These are phyloP conservation scores for Saccharomyces hybrid DNA, from an alignment of 1,139 yeast species.

Conservation along the genomic window DNA sequence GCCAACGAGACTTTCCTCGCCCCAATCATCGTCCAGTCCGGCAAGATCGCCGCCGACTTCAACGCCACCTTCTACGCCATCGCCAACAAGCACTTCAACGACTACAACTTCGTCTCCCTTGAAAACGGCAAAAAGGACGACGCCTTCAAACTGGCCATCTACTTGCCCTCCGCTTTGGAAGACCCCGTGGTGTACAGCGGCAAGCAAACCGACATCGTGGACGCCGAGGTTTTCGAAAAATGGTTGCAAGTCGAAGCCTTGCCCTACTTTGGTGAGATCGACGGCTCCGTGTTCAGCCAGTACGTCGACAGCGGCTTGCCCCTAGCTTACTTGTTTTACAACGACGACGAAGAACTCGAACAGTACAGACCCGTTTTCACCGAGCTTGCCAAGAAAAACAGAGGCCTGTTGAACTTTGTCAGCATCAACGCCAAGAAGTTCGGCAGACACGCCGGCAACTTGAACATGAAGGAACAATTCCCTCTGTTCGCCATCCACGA, in stretches of 20 bases:
- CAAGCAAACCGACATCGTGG: slow-evolving; percentile 26
- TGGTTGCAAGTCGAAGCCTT: slow-evolving; percentile 66
- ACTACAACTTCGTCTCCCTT: slow-evolving; percentile 15
- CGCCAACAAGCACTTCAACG: slow-evolving; percentile 22
- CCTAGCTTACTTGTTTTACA: slow-evolving; percentile 82
- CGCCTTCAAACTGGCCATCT: slow-evolving; percentile 26
- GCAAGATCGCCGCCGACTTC: slow-evolving; percentile 17
- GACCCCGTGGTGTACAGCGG: slow-evolving; percentile 38
- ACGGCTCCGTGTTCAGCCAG: slow-evolving; percentile 68
- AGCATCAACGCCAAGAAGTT: slow-evolving; percentile 74
- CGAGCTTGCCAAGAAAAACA: slow-evolving; percentile 61
- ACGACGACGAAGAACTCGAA: slow-evolving; percentile 57
- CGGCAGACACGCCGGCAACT: slow-evolving; percentile 84
- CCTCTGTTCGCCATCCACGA: slow-evolving; percentile 92
- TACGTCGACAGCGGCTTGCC: slow-evolving; percentile 74
- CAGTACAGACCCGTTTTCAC: slow-evolving; percentile 46
- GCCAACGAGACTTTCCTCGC: slow-evolving; percentile 36
- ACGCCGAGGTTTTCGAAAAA: slow-evolving; percentile 36
- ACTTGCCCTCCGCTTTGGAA: slow-evolving; percentile 17
- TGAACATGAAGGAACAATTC: slow-evolving; percentile 79
- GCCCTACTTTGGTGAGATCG: slow-evolving; percentile 88
- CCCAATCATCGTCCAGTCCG: slow-evolving; percentile 34
- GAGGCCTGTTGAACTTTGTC: slow-evolving; percentile 82
- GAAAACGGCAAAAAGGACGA: slow-evolving; percentile 33
- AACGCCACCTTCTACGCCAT: slow-evolving; percentile 26